These are phyloP conservation scores for Chlorophyllum brunneum DNA, from an alignment of 768 basidiomycete genomes.

Conservation along the genomic window DNA sequence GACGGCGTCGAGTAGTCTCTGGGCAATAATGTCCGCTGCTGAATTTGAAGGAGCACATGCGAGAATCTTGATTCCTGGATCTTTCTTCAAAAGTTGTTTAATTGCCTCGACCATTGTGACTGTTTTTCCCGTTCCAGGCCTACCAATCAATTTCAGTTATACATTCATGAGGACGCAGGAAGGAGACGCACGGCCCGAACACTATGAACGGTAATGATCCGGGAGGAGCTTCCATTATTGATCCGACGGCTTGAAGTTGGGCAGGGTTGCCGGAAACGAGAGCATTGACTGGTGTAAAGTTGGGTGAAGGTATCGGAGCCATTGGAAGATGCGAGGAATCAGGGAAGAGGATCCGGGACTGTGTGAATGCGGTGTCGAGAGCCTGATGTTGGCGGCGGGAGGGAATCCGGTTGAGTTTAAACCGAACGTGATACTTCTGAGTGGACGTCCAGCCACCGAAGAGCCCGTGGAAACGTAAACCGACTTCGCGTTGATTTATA, in stretches of 20 bases:
- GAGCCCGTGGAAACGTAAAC: slow-evolving; percentile 41
- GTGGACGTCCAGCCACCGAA: slow-evolving; percentile 36
- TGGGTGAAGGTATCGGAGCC: background rate
- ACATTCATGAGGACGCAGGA: background rate
- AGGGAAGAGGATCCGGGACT: slow-evolving; percentile 52
- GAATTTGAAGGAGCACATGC: slow-evolving; percentile 66
- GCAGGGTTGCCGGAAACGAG: slow-evolving; percentile 41
- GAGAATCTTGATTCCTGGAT: slow-evolving; percentile 41
- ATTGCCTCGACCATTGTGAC: slow-evolving; percentile 61
- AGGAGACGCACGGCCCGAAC: slow-evolving; percentile 55
- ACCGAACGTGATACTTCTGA: slow-evolving; percentile 46
- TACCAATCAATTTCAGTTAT: slow-evolving; percentile 17
- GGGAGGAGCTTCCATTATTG: slow-evolving; percentile 37
- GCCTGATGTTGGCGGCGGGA: slow-evolving; percentile 59
- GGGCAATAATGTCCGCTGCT: slow-evolving; percentile 57
- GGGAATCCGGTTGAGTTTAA: slow-evolving; percentile 54
- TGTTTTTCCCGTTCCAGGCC: slow-evolving; percentile 67
- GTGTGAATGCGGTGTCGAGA: slow-evolving; percentile 38
- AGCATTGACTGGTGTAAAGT: slow-evolving; percentile 33
- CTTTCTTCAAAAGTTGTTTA: slow-evolving; percentile 38
- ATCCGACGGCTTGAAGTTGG: slow-evolving; percentile 45
- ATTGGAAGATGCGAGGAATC: background rate
- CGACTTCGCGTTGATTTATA: slow-evolving; percentile 45
- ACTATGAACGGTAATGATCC: slow-evolving; percentile 55
- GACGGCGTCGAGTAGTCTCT: slow-evolving; percentile 31